phyloP scores from a whole-genome alignment of 1,284 basidiomycete species.

The Malassezia sympodialis region DNA sequence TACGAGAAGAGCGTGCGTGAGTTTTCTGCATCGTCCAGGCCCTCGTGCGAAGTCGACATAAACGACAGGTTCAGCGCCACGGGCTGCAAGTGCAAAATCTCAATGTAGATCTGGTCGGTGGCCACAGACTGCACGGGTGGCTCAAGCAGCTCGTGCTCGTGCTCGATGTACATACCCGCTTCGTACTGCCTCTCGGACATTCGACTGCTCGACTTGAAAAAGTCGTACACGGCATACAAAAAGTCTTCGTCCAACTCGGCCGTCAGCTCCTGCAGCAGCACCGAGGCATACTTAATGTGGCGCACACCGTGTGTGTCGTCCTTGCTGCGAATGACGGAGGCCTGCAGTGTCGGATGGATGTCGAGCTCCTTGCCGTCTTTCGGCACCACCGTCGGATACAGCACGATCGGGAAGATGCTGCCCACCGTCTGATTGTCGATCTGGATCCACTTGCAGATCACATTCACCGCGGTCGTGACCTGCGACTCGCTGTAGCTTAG shows the following conservation, averaged over 20 bases:
- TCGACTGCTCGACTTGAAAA: slow-evolving; percentile 61
- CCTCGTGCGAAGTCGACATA: slow-evolving; percentile 88
- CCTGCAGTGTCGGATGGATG: slow-evolving; percentile 79
- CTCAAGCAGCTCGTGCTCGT: slow-evolving; percentile 68
- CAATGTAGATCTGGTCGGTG: slow-evolving; percentile 71
- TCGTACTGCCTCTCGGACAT: slow-evolving; percentile 19
- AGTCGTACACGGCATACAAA: slow-evolving; percentile 79
- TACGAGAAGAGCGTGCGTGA: slow-evolving; percentile 75
- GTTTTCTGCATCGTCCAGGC: slow-evolving; percentile 61
- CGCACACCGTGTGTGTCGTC: slow-evolving; percentile 79
- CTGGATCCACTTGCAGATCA: slow-evolving; percentile 82
- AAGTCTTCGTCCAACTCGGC: slow-evolving; percentile 96
- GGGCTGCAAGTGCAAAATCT: slow-evolving; percentile 92
- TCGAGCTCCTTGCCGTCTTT: slow-evolving; percentile 69
- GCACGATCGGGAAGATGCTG: slow-evolving; percentile 83
- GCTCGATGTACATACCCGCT: slow-evolving; percentile 59
- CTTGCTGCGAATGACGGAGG: slow-evolving; percentile 77
- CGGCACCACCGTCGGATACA: slow-evolving; percentile 85
- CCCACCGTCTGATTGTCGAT: slow-evolving; percentile 90
- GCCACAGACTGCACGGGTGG: slow-evolving; percentile 55
- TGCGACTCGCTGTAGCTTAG: slow-evolving; percentile 77
- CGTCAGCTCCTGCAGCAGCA: slow-evolving; percentile 85
- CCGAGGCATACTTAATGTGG: slow-evolving; percentile 93
- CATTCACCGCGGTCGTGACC: slow-evolving; percentile 67
- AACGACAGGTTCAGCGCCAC: slow-evolving; percentile 87